These are phyloP conservation scores for Blastobotrys arbuscula DNA, from an alignment of 1,139 yeast genomes.

Conservation along the genomic window DNA sequence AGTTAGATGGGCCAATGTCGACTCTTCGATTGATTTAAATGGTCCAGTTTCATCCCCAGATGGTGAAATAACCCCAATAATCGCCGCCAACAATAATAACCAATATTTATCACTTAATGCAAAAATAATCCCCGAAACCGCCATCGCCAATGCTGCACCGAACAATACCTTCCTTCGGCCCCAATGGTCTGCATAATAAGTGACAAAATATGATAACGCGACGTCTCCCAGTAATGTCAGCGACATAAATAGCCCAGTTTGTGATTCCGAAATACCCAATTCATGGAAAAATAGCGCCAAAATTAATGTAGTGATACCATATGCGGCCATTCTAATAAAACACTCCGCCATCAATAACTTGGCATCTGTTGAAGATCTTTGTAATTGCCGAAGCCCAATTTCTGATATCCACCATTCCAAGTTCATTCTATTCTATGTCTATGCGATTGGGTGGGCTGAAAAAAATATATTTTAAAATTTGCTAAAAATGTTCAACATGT, in stretches of 20 bases:
- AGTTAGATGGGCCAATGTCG: conserved; percentile 76
- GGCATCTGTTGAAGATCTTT: conserved; percentile 41
- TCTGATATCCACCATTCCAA: conserved; percentile 6
- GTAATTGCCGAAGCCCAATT: conserved; percentile 19
- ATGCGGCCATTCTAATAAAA: conserved; percentile 67
- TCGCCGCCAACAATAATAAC: conserved; percentile 57
- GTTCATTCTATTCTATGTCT: background rate
- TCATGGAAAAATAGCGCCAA: conserved; percentile 62
- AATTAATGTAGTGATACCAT: conserved; percentile 78
- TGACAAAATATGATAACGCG: conserved; percentile 58
- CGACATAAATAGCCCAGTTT: conserved; percentile 79
- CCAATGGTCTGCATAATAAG: conserved; percentile 73
- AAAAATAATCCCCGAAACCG: conserved; percentile 61
- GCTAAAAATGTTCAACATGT: too few relatives aligned
- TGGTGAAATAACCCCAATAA: conserved; percentile 72
- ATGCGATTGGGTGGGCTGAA: too few relatives aligned
- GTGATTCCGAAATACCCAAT: conserved; percentile 49
- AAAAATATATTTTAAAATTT: too few relatives aligned
- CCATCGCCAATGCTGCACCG: conserved; percentile 66
- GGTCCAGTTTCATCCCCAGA: conserved; percentile 94
- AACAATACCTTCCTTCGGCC: conserved; percentile 68
- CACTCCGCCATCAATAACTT: conserved; percentile 65
- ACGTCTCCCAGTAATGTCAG: conserved; percentile 79
- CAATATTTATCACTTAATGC: conserved; percentile 47
- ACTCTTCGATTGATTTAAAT: conserved; percentile 82